Percentiles rank a stretch among this genome's conserved stretches.
Evolutionary conservation across 2,329 filamentous ascomycete genomes (phyloP).

Genomic region (Fusarium luffae): DNA sequence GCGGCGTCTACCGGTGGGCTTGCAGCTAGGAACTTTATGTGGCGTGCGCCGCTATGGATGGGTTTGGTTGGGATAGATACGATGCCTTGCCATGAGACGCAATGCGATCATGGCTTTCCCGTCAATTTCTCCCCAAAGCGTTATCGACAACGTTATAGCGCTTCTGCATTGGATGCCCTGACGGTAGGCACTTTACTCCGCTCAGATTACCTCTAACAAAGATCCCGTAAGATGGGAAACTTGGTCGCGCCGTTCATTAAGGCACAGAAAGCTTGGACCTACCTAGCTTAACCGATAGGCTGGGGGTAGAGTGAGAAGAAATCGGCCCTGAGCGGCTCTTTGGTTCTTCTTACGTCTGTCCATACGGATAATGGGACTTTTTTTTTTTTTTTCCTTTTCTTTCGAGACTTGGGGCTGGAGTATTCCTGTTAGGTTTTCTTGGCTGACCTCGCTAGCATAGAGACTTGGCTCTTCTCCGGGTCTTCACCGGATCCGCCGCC

Average conservation of each 20-base stretch:
- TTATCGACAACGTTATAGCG: slow-evolving; percentile 30
- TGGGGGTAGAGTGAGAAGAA: neutral
- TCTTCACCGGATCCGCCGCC: slow-evolving; percentile 41
- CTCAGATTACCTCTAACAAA: neutral
- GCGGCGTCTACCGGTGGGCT: slow-evolving; percentile 27
- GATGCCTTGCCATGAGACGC: slow-evolving; percentile 4
- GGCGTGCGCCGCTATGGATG: neutral
- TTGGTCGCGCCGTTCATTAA: slow-evolving; percentile 10
- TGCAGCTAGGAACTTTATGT: slow-evolving; percentile 9
- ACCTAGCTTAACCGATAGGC: neutral
- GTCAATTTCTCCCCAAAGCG: slow-evolving; percentile 8
- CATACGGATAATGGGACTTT: neutral
- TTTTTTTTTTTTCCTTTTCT: slow-evolving; percentile 3
- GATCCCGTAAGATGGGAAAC: neutral
- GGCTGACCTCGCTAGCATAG: slow-evolving; percentile 9
- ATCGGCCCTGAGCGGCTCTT: slow-evolving; percentile 15
- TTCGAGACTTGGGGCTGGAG: slow-evolving; percentile 34
- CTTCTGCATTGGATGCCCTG: neutral
- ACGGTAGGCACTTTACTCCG: neutral
- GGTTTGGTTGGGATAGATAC: neutral
- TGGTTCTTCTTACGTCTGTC: neutral
- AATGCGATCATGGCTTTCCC: slow-evolving; percentile 20
- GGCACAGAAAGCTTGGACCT: slow-evolving; percentile 29
- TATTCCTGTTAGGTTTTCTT: slow-evolving; percentile 29
- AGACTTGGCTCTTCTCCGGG: slow-evolving; percentile 27